These are phyloP conservation scores for Candida maltosa DNA, from an alignment of 805 yeast species.

Conservation along the genomic window DNA sequence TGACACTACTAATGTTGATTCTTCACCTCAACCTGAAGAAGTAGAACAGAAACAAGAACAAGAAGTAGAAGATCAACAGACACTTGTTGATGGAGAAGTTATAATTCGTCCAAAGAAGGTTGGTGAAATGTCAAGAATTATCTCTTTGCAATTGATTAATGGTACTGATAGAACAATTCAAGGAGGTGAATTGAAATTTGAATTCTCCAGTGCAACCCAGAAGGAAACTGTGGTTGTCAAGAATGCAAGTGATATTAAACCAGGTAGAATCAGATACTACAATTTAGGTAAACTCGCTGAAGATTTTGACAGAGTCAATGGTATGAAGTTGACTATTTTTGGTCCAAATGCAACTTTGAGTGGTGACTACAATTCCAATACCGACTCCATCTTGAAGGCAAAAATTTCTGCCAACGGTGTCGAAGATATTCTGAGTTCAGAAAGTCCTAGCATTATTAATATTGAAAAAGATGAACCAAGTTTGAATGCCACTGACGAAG, in stretches of 20 bases:
- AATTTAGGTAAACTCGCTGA: constrained; percentile 19
- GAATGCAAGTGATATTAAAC: constrained; percentile 21
- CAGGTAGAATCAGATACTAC: constrained; percentile 24
- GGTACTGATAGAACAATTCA: constrained; percentile 16
- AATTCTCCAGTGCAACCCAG: constrained; percentile 14
- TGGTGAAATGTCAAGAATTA: constrained; percentile 14
- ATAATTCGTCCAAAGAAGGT: constrained; percentile 14
- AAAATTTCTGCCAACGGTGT: background rate
- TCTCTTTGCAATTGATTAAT: constrained; percentile 23
- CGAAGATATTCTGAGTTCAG: background rate
- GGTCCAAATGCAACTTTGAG: constrained; percentile 12
- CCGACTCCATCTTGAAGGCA: constrained; percentile 5
- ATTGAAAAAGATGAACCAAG: background rate
- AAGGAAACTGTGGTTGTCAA: constrained; percentile 17
- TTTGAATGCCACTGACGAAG: constrained; percentile 6
- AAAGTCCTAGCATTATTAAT: background rate
- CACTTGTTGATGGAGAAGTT: constrained; percentile 9
- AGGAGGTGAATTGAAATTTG: constrained; percentile 28
- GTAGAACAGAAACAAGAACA: background rate
- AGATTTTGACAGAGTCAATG: constrained; percentile 13
- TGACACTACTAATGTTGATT: background rate
- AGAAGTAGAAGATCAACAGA: background rate
- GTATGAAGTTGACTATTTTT: constrained; percentile 17
- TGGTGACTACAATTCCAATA: constrained; percentile 6
- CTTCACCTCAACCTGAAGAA: background rate